A percentile compares a stretch with the other conserved stretches of the same genome.
Conservation (phyloP, 225 moss, liverwort and hornwort genomes). For the Lunularia cruciata region DNA sequence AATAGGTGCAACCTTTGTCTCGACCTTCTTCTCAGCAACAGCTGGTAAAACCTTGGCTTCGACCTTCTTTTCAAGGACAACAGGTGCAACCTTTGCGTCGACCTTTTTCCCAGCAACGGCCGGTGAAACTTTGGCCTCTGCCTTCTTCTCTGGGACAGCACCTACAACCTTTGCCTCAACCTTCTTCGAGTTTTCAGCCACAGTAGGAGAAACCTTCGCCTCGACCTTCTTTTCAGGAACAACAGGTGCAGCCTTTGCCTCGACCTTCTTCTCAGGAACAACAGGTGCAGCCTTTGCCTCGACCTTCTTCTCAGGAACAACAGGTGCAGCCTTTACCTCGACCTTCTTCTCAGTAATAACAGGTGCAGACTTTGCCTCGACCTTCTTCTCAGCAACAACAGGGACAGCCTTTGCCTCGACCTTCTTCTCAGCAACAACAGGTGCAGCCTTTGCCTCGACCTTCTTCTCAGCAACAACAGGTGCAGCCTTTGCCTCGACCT, state of each 20-base stretch:
- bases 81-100: slow-evolving; percentile 7
- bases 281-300: slow-evolving; percentile 6
- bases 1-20: not conserved
- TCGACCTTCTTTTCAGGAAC: not conserved
- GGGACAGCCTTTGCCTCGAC: not conserved
- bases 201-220: not conserved
- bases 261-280: not conserved
- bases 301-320: slow-evolving; percentile 1
- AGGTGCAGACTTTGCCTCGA: slow-evolving; percentile 8
- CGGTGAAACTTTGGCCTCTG: not conserved
- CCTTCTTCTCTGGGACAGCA: not conserved
- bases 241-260: not conserved
- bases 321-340: slow-evolving; percentile 1
- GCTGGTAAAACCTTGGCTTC: slow-evolving; percentile 1
- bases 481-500: not conserved
- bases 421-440: not conserved
- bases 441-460: slow-evolving; percentile 3
- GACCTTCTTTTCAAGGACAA: not conserved
- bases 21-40: not conserved
- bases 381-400: not conserved
- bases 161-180: not conserved
- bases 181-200: not conserved
- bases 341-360: not conserved
- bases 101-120: not conserved
- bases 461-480: not conserved